Conservation (phyloP, 345 rosid species). For the Eucalyptus caleyi region DNA sequence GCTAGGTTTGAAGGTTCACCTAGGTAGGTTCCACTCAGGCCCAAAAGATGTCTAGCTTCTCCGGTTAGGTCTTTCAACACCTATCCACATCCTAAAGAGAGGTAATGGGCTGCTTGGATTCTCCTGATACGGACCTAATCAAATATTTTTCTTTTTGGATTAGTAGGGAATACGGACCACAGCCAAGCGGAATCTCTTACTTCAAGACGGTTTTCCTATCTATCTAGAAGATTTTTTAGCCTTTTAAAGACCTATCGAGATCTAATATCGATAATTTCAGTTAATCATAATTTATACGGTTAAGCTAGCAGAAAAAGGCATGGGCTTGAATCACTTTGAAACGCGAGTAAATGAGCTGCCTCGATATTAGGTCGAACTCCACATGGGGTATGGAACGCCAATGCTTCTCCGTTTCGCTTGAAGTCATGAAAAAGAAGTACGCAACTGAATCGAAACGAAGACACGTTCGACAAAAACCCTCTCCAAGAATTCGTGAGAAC, state of each 20-base stretch:
- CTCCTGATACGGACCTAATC: accelerated
- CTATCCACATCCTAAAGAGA: no score
- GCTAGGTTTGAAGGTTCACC: accelerated
- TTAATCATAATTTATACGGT: neutral
- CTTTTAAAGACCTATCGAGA: accelerated
- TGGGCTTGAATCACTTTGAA: neutral
- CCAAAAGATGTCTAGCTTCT: accelerated
- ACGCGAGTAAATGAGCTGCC: no score
- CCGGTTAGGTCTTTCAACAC: accelerated
- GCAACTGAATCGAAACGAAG: neutral
- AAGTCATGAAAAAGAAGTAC: neutral
- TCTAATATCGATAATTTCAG: accelerated
- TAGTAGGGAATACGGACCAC: accelerated
- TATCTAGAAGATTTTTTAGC: accelerated
- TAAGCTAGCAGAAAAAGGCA: neutral
- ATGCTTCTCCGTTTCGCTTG: neutral
- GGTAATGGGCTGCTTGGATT: no score
- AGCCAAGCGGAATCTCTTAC: accelerated
- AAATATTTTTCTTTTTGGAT: accelerated
- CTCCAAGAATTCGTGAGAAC: neutral
- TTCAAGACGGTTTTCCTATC: accelerated
- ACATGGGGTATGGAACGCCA: neutral
- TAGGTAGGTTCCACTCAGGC: no score
- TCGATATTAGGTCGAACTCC: neutral
- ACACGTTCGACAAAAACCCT: neutral